Percentiles rank a stretch among this genome's conserved stretches.
Conservation (phyloP, 352 stramenopile genomes). For the Phytopythium cucurbitacearum region DNA sequence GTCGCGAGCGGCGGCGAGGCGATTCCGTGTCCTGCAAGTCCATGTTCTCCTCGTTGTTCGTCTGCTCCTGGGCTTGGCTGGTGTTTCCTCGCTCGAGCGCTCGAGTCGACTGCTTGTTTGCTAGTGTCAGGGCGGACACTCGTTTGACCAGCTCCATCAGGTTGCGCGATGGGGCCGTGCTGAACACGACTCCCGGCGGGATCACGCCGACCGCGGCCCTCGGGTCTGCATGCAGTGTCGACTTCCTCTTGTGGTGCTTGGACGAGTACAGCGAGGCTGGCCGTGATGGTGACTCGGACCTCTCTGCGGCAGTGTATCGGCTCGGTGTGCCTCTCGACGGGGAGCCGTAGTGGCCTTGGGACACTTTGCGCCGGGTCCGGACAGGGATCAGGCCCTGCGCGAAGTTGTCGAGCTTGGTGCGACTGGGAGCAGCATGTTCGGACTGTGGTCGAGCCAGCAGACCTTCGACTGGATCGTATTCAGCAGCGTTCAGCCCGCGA, state of each 20-base stretch:
- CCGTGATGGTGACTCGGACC: conserved; percentile 1
- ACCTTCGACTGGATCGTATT: conserved; percentile 1
- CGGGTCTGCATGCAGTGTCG: too few relatives aligned
- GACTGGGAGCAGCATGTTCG: neutral
- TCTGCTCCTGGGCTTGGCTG: too few relatives aligned
- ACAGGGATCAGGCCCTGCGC: conserved; percentile 2
- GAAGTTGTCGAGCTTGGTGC: neutral
- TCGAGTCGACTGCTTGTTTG: neutral
- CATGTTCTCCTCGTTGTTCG: too few relatives aligned
- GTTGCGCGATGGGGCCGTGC: conserved; percentile 13
- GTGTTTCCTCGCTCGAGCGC: too few relatives aligned
- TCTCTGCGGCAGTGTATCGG: neutral
- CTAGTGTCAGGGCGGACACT: conserved; percentile 13
- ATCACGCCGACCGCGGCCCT: neutral
- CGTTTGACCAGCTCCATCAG: conserved; percentile 8
- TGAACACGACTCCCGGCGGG: conserved; percentile 35
- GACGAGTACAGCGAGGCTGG: conserved; percentile 3
- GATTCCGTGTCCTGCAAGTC: too few relatives aligned
- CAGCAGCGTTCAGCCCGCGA: neutral
- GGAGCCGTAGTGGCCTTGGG: conserved; percentile 2
- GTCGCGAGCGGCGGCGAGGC: too few relatives aligned
- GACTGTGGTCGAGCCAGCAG: too few relatives aligned
- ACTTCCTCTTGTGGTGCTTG: conserved; percentile 5
- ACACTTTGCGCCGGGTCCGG: neutral
- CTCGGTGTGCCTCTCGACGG: neutral